phyloP scores from a whole-genome alignment of 2,329 filamentous ascomycete species.

The Penicillium sclerotiorum region DNA sequence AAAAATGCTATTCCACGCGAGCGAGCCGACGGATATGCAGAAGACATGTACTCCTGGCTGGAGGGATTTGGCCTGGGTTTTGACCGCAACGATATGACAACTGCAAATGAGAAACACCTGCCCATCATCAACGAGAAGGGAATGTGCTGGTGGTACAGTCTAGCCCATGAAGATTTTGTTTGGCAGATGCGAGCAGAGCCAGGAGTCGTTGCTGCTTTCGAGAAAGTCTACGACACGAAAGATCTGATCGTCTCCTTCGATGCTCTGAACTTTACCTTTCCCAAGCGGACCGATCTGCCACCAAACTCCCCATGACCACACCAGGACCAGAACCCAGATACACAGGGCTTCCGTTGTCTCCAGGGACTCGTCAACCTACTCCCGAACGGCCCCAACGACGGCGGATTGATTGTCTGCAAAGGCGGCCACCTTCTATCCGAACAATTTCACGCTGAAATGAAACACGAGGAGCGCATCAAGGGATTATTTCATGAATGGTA shows the following conservation, averaged over 20 bases:
- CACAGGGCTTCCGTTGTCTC: neutral
- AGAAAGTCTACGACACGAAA: neutral
- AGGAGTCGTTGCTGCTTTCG: conserved; percentile 39
- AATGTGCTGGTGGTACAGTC: conserved; percentile 38
- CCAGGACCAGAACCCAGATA: neutral
- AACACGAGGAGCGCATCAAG: too few species aligned
- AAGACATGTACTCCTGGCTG: conserved; percentile 9
- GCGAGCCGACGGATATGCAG: conserved; percentile 30
- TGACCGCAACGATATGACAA: neutral
- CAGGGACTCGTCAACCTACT: conserved; percentile 32
- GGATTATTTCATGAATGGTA: neutral
- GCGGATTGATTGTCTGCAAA: conserved; percentile 32
- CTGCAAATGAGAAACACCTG: neutral
- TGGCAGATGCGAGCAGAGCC: conserved; percentile 50
- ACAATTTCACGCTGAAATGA: neutral
- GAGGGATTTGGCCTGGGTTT: neutral
- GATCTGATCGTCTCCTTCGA: neutral
- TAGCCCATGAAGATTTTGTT: conserved; percentile 51
- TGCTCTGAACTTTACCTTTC: conserved; percentile 3
- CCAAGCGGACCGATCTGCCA: neutral
- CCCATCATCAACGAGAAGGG: neutral
- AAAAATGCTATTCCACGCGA: conserved; percentile 46
- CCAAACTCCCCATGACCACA: neutral
- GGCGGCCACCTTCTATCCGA: conserved; percentile 13
- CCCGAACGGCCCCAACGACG: conserved; percentile 27